A percentile compares a stretch with the other conserved stretches of the same genome.
Evolutionary conservation across 176 grass and related monocot species (phyloP).

Genomic region (Alopecurus myosuroides): DNA sequence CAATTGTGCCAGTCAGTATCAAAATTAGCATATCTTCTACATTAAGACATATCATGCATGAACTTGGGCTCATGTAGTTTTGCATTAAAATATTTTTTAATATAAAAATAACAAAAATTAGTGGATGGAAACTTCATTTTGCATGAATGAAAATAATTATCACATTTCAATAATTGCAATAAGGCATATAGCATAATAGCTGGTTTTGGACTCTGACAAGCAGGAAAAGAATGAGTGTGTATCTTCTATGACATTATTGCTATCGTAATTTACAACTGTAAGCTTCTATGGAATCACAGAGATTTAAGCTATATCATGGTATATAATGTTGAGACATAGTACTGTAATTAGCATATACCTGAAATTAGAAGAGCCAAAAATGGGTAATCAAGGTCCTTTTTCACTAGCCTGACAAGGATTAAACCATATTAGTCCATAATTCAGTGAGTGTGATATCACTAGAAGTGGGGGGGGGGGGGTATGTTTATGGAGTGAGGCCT

Average conservation of each 20-base stretch:
- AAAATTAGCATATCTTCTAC: neutral
- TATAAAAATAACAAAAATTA: neutral
- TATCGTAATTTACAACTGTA: conserved; percentile 3
- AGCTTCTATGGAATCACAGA: neutral
- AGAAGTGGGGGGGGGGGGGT: conserved; percentile 11
- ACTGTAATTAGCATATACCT: conserved; percentile 46
- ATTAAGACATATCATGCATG: neutral
- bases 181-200: neutral
- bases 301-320: neutral
- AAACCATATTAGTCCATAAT: conserved; percentile 27
- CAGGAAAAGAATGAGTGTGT: neutral
- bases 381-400: conserved; percentile 79
- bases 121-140: conserved; percentile 2
- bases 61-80: neutral
- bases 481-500: neutral
- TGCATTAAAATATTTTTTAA: neutral
- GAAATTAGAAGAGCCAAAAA: conserved; percentile 98
- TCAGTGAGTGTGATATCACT: conserved; percentile 17
- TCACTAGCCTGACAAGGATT: conserved; percentile 51
- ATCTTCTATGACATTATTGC: neutral
- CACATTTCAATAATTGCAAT: conserved; percentile 7
- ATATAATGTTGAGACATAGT: conserved; percentile 10
- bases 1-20: neutral
- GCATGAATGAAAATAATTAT: neutral
- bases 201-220: neutral